Evolutionary conservation across 2,329 filamentous ascomycete genomes (phyloP).

Genomic region (Fonsecaea multimorphosa): DNA sequence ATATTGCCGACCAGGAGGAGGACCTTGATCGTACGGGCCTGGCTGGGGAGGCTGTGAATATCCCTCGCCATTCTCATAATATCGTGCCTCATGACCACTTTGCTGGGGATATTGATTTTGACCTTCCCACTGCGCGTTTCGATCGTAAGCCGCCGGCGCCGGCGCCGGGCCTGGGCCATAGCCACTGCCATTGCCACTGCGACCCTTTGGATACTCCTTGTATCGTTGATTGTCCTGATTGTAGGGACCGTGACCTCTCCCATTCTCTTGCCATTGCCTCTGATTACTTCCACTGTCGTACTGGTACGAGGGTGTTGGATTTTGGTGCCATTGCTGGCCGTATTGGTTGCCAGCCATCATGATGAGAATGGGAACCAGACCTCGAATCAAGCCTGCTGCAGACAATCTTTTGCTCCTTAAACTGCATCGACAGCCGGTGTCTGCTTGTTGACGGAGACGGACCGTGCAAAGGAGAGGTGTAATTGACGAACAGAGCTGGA

Average conservation of each 20-base stretch:
- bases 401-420: not conserved
- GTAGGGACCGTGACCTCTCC: conserved; percentile 20
- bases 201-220: conserved; percentile 27
- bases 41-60: conserved; percentile 16
- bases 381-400: not conserved
- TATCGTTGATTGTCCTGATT: conserved; percentile 31
- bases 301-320: conserved; percentile 25
- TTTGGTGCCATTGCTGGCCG: conserved; percentile 35
- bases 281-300: conserved; percentile 32
- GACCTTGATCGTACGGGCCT: conserved; percentile 25
- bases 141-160: conserved; percentile 18
- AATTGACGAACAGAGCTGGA: not conserved
- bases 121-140: conserved; percentile 30
- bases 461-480: not conserved
- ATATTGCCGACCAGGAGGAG: conserved; percentile 27
- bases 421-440: not conserved
- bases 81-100: conserved; percentile 22
- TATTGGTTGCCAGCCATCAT: conserved; percentile 33
- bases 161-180: conserved; percentile 19
- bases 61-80: conserved; percentile 16
- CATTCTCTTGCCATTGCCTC: conserved; percentile 32
- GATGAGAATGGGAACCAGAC: not conserved
- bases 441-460: not conserved
- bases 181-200: conserved; percentile 27
- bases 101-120: conserved; percentile 31